Evolutionary conservation across 2,329 filamentous ascomycete genomes (phyloP), one percentile per base, ranked within the genome.

Genomic region (Endoconidiophora polonica): DNA sequence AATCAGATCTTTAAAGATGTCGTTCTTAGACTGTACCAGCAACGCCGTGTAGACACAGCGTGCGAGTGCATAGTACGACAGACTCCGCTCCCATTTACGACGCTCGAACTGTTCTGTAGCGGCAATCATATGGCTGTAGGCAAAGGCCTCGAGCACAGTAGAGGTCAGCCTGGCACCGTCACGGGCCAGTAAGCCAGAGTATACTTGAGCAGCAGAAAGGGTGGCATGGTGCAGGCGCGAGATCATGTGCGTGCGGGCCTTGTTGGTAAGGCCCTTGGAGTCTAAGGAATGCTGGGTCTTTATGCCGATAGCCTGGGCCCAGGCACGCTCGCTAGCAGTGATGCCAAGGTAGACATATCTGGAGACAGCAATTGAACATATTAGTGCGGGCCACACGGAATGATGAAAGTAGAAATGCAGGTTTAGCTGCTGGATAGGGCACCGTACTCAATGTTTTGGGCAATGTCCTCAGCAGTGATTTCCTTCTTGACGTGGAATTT

Each of bases 281-380:
- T 91, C 86, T 58, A 83, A 75, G 38, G 84, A 77, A 62, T 93
- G 86, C 18, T 77, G 70, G 3, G 86, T 76, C 66, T 94, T 95
- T 74, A 95, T 86, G 61, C 83, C 79, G 87, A 96, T 93, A 52
- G 88, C 90, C 64, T 94, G 82, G 37, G 91, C 90, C 86, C 87
- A 96, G 47, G 88, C 86, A 56, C 91, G 77, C 68, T 98, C 91
- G 54, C 88, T 80, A 38, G 79, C 84, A 59, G 95, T 77, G 51
- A 98, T 73, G 29, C 90, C 71, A n/a, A 95, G 71, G 57, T 83
- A 73, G 45, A 81, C 76, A 65, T 80, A 85, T 64, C 86, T 93
- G 58, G 36, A 43, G 14, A 53, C 56, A 52, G 44, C 26, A 46
- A 49, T 22, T 12, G 26, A 37, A 23, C 24, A 2, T 29, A 20